Base-by-base conservation (phyloP, 1,284 basidiomycete species). In the Microbotryomycetes sp. region DNA sequence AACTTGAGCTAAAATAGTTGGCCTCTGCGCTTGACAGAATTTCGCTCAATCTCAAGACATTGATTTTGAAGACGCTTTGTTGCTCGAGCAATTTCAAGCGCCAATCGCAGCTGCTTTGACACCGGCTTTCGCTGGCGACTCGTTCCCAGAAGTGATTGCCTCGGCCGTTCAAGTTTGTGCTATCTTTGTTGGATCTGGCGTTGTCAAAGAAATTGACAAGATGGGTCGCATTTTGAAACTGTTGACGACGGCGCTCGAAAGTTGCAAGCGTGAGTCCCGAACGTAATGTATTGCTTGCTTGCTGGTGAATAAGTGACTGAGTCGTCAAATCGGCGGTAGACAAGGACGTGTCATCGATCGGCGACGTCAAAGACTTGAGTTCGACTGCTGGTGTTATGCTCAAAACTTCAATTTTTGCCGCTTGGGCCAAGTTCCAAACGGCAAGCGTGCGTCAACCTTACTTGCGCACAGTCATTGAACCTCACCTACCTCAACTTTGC, bases 71-170 rank as follows among this genome's bases (percentile, higher is more conserved):
- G 89, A 91, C 65, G 84, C 90, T 0, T 79, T 93, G 3, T 79
- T 99, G 2, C 81, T 99, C n/a, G 94, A 98, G 74, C 96, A 99
- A 75, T 89, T 97, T 75, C 94, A 98, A 77, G 96, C 96, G 0
- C 94, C 96, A 0, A 96, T 98, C 63, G 94, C 94, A 1, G 92
- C 96, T 2, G 96, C 96, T 0, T 81, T 98, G n/a, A 98, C 93
- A 0, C 94, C 96, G 0, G 93, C 94, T 0, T 98, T 98, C 73
- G 89, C 89, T 3, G 81, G 88, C 0, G 96, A 98, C 74, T 91
- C 92, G 1, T 92, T 92, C 1, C 93, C 94, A 0, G 94, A 98
- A 74, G 94, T 99, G 25, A 75, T 97, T 32, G 89, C 93, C 0
- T 85, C 87, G 16, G 94, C 93, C 0, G 86, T 98, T 25, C 85